Percentiles rank a stretch among this genome's conserved stretches.
Evolutionary conservation across 2,329 filamentous ascomycete genomes (phyloP).

Genomic region (Aspergillus hiratsukae): DNA sequence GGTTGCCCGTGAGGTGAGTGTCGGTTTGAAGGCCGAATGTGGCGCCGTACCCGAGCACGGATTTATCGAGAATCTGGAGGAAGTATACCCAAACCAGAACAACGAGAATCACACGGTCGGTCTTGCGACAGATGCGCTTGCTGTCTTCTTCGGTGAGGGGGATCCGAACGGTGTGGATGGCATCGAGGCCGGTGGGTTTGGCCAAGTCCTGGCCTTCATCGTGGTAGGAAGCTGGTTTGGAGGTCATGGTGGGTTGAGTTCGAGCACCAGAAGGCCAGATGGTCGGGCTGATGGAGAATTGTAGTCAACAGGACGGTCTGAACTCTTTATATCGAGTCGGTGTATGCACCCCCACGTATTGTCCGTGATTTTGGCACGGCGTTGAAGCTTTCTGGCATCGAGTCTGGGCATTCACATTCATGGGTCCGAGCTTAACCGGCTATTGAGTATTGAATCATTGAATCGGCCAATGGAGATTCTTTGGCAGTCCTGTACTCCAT

Average conservation of each 20-base stretch:
- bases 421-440: not conserved
- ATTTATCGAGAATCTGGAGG: conserved; percentile 54
- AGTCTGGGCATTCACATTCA: not conserved
- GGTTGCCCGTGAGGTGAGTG: conserved; percentile 47
- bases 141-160: conserved; percentile 37
- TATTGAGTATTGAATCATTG: no score
- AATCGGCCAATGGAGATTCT: not conserved
- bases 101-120: conserved; percentile 55
- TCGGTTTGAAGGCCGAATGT: conserved; percentile 52
- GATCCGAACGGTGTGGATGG: conserved; percentile 17
- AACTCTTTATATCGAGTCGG: not conserved
- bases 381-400: not conserved
- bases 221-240: conserved; percentile 15
- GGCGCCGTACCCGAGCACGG: conserved; percentile 55
- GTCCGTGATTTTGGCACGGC: not conserved
- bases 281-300: no score
- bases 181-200: conserved; percentile 13
- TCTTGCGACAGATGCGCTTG: conserved; percentile 57
- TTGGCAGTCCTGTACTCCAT: not conserved
- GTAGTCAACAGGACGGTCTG: not conserved
- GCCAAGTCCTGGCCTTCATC: conserved; percentile 13
- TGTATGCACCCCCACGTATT: not conserved
- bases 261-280: not conserved
- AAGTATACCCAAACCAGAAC: conserved; percentile 46
- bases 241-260: not conserved